These are phyloP conservation scores for Penicilliopsis zonata DNA, from an alignment of 495 filamentous ascomycete species.

Conservation along the genomic window DNA sequence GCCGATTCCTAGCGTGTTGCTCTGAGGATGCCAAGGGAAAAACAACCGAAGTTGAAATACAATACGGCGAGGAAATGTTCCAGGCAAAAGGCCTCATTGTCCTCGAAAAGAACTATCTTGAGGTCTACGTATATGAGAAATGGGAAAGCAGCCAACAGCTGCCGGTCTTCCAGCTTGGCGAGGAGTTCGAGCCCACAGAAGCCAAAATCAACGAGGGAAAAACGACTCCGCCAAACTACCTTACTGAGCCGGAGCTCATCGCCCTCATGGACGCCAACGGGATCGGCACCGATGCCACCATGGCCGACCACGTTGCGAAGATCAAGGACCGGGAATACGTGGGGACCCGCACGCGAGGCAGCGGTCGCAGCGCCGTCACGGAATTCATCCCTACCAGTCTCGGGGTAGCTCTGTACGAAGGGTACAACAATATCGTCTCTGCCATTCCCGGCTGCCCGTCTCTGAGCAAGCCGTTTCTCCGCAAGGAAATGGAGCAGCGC, in stretches of 20 bases:
- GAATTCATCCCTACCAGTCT: conserved; percentile 87
- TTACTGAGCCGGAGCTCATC: conserved; percentile 96
- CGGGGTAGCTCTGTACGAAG: conserved; percentile 82
- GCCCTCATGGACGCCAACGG: conserved; percentile 97
- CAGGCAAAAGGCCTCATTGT: conserved; percentile 74
- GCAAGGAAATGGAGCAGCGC: conserved; percentile 92
- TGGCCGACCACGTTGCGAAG: conserved; percentile 96
- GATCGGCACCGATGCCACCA: conserved; percentile 95
- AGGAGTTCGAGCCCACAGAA: conserved; percentile 79
- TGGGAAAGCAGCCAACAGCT: conserved; percentile 83
- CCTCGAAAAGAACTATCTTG: conserved; percentile 78
- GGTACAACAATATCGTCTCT: conserved; percentile 70
- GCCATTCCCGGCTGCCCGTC: conserved; percentile 66
- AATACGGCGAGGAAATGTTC: conserved; percentile 77
- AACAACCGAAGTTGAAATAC: conserved; percentile 69
- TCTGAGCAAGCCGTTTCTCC: conserved; percentile 89
- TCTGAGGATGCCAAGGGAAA: conserved; percentile 86
- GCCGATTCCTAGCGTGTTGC: conserved; percentile 91
- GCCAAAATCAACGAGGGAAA: conserved; percentile 81
- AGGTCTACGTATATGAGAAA: conserved; percentile 92
- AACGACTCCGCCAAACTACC: conserved; percentile 68
- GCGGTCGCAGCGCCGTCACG: conserved; percentile 46
- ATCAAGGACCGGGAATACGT: conserved; percentile 86
- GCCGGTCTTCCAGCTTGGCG: conserved; percentile 63
- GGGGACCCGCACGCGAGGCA: conserved; percentile 44